Evolutionary conservation across 805 yeast species (phyloP).

Genomic region (Saccharomyces cerevisiae): DNA sequence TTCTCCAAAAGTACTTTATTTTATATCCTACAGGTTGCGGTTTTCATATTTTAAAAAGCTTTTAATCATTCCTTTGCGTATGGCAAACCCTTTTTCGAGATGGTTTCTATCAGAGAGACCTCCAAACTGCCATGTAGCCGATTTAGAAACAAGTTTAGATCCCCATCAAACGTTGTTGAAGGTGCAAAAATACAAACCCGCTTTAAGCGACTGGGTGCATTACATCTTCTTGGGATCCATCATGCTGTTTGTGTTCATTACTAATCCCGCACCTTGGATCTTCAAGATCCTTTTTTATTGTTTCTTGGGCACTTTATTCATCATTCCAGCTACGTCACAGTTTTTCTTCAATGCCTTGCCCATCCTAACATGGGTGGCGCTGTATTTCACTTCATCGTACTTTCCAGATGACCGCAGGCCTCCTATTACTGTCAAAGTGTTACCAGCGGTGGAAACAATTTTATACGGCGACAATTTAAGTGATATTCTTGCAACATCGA

Average conservation of each 20-base stretch:
- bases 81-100: conserved; percentile 36
- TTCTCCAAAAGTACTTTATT: neutral
- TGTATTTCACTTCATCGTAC: conserved; percentile 69
- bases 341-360: conserved; percentile 80
- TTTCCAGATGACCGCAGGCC: conserved; percentile 74
- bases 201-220: conserved; percentile 43
- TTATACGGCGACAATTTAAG: conserved; percentile 86
- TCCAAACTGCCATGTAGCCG: conserved; percentile 40
- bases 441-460: conserved; percentile 88
- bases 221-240: conserved; percentile 44
- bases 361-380: conserved; percentile 73
- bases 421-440: conserved; percentile 76
- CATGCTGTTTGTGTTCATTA: conserved; percentile 47
- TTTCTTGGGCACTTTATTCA: conserved; percentile 39
- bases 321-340: conserved; percentile 74
- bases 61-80: conserved; percentile 1
- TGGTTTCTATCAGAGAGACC: conserved; percentile 50
- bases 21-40: neutral
- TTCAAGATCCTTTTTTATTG: conserved; percentile 27
- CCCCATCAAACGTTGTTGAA: conserved; percentile 35
- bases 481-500: conserved; percentile 69
- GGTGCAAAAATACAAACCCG: conserved; percentile 37
- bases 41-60: neutral
- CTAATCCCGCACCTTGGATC: conserved; percentile 48
- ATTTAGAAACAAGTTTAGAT: conserved; percentile 42